Percentiles rank a stretch among this genome's conserved stretches.
Evolutionary conservation across 1,284 basidiomycete genomes (phyloP).

Genomic region (Ganoderma leucocontextum): DNA sequence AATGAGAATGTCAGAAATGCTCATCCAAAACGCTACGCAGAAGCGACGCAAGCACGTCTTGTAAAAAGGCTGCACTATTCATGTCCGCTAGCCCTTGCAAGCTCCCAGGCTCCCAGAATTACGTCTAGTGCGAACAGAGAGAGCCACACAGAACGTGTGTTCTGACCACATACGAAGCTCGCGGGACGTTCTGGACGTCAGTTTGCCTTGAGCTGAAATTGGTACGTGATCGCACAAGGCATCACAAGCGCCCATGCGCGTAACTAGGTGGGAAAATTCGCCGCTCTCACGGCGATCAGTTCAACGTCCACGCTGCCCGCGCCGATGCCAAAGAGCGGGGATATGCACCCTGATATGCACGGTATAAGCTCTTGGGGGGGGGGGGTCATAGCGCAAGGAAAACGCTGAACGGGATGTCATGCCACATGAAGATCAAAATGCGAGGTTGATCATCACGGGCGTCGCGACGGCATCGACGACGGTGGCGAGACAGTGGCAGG

Average conservation of each 20-base stretch:
- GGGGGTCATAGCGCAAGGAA: not conserved
- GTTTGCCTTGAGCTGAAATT: not conserved
- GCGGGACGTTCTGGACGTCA: not conserved
- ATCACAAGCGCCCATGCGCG: conserved; percentile 21
- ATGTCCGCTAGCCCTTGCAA: not conserved
- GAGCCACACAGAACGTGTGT: not conserved
- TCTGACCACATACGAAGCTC: not conserved
- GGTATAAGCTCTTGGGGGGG: not conserved
- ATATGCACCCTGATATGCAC: not conserved
- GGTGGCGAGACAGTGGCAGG: not conserved
- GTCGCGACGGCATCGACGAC: conserved; percentile 2
- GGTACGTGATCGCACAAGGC: conserved; percentile 5
- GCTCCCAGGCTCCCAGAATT: not conserved
- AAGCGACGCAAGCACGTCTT: not conserved
- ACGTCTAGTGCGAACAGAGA: not conserved
- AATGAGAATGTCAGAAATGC: conserved; percentile 1
- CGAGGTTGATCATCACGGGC: conserved; percentile 15
- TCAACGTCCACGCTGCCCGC: not conserved
- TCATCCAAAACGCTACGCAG: not conserved
- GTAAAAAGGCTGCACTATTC: not conserved
- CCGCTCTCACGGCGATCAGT: not conserved
- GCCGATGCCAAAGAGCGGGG: not conserved
- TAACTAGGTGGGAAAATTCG: conserved; percentile 10
- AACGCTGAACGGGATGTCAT: not conserved
- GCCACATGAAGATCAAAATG: conserved; percentile 10